Percentiles rank a stretch among this genome's conserved stretches.
These are phyloP conservation scores for Talaromyces marneffei DNA, from an alignment of 2,329 filamentous ascomycete species.

Conservation along the genomic window DNA sequence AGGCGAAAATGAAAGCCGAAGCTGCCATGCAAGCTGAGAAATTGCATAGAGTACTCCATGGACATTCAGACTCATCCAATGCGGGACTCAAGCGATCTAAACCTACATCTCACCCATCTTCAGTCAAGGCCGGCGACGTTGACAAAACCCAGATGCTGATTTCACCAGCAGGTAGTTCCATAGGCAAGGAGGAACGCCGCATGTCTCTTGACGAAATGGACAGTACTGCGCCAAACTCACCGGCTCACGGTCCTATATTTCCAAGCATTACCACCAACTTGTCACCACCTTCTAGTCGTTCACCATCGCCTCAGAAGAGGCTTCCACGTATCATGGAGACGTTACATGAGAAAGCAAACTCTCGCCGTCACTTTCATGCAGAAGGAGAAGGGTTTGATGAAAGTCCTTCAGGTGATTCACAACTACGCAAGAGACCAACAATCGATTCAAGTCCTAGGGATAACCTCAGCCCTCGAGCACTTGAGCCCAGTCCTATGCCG, in stretches of 20 bases:
- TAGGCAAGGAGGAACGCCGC: conserved; percentile 27
- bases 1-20: conserved; percentile 12
- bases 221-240: conserved; percentile 41
- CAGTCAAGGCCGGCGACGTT: conserved; percentile 46
- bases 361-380: conserved; percentile 35
- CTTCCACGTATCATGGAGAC: conserved; percentile 37
- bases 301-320: conserved; percentile 58
- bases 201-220: conserved; percentile 37
- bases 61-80: conserved; percentile 13
- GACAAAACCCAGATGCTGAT: conserved; percentile 26
- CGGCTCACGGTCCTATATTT: conserved; percentile 41
- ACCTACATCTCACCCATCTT: not conserved
- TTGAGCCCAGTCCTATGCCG: conserved; percentile 27
- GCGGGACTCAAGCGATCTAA: not conserved
- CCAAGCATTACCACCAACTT: conserved; percentile 58
- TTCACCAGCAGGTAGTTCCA: conserved; percentile 48
- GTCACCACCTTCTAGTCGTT: conserved; percentile 58
- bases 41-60: conserved; percentile 1
- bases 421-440: conserved; percentile 10
- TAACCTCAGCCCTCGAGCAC: conserved; percentile 15
- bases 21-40: conserved; percentile 8
- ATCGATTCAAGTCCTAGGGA: conserved; percentile 16
- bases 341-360: conserved; percentile 34
- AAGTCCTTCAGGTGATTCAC: conserved; percentile 18
- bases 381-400: conserved; percentile 27